Percentiles rank a stretch among this genome's conserved stretches.
phyloP scores from a whole-genome alignment of 371 early-diverging fungal species.

The Massospora cicadina region DNA sequence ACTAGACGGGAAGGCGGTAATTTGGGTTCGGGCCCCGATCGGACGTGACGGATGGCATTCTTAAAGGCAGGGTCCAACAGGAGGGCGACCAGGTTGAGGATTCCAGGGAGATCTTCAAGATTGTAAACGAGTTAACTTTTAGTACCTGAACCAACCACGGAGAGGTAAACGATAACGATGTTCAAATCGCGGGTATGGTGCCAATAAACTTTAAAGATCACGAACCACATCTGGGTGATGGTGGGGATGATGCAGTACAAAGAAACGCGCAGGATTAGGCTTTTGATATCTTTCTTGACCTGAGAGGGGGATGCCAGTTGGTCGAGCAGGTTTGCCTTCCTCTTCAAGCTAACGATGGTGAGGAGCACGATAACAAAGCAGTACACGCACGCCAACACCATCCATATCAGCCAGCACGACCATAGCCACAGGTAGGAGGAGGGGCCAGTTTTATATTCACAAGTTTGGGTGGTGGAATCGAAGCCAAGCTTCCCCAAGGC shows the following conservation, averaged over 20 bases:
- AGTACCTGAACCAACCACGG: not conserved
- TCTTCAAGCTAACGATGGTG: not conserved
- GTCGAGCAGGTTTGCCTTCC: not conserved
- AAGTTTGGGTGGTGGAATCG: not conserved
- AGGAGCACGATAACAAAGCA: not conserved
- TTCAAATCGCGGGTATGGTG: not conserved
- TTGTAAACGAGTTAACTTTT: not conserved
- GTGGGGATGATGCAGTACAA: constrained; percentile 2
- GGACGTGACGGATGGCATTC: not conserved
- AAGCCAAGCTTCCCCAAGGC: not conserved
- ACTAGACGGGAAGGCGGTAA: no score
- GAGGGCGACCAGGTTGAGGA: not conserved
- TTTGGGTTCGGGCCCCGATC: not conserved
- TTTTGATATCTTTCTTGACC: not conserved
- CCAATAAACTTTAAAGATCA: not conserved
- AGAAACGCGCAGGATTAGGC: not conserved
- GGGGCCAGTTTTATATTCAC: not conserved
- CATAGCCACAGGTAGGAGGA: not conserved
- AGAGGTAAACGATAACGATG: not conserved
- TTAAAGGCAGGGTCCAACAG: not conserved
- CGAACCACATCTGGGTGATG: not conserved
- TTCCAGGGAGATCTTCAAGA: not conserved
- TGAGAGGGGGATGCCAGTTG: not conserved
- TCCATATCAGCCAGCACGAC: not conserved
- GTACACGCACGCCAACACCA: not conserved